phyloP scores from a whole-genome alignment of 768 basidiomycete genomes.

The Hortiboletus flavorubellus region DNA sequence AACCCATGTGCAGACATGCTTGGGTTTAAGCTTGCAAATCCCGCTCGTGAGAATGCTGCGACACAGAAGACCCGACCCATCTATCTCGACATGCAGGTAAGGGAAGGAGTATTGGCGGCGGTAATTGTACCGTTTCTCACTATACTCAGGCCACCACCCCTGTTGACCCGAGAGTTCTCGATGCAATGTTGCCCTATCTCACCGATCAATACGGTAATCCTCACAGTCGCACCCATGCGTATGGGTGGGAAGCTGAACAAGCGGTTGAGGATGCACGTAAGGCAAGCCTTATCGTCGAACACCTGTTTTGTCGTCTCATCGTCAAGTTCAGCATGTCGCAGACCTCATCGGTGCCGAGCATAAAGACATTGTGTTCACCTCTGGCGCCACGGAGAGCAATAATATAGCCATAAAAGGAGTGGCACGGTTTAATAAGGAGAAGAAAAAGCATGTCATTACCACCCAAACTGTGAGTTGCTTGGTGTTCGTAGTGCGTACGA shows the following conservation, averaged over 20 bases:
- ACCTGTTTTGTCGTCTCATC: background rate
- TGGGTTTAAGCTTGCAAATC: conserved; percentile 76
- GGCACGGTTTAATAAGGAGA: conserved; percentile 91
- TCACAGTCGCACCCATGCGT: conserved; percentile 96
- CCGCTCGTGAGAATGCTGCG: conserved; percentile 53
- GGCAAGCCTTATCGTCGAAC: conserved; percentile 38
- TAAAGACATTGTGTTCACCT: conserved; percentile 97
- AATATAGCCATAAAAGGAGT: conserved; percentile 98
- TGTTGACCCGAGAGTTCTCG: conserved; percentile 93
- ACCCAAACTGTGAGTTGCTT: conserved; percentile 74
- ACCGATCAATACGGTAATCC: conserved; percentile 98
- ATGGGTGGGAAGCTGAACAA: conserved; percentile 98
- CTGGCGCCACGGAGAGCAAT: conserved; percentile 96
- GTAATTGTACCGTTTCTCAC: conserved; percentile 4
- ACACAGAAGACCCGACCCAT: conserved; percentile 78
- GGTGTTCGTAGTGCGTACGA: background rate
- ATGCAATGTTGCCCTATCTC: conserved; percentile 93
- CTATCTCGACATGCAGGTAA: conserved; percentile 96
- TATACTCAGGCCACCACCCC: conserved; percentile 85
- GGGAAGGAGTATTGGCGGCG: conserved; percentile 17
- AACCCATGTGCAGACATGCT: conserved; percentile 64
- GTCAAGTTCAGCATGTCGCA: conserved; percentile 67
- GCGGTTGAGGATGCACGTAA: conserved; percentile 91
- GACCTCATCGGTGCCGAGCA: conserved; percentile 89
- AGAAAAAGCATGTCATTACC: conserved; percentile 91